Evolutionary conservation across 768 basidiomycete genomes (phyloP).

Genomic region (Mycena latifolia): DNA sequence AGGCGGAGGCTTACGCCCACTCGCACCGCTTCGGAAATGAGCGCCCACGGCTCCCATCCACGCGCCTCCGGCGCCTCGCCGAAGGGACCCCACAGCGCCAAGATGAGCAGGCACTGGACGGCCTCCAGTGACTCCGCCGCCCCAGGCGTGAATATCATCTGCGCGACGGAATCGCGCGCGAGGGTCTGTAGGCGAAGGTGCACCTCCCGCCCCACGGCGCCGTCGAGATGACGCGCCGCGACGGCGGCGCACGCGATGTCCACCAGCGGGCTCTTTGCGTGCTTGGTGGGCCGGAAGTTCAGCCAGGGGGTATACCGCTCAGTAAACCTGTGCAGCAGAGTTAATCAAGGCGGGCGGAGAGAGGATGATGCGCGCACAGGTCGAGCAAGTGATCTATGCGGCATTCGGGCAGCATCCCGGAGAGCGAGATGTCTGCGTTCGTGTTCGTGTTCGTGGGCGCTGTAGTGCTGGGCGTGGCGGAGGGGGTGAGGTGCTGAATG

Average conservation of each 20-base stretch:
- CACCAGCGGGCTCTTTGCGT: slow-evolving; percentile 27
- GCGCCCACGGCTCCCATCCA: slow-evolving; percentile 7
- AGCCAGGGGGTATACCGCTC: slow-evolving; percentile 32
- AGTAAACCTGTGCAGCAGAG: slow-evolving; percentile 13
- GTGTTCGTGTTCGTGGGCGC: slow-evolving; percentile 8
- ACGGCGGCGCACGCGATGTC: slow-evolving; percentile 30
- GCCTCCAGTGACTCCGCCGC: slow-evolving; percentile 19
- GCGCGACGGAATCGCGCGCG: slow-evolving; percentile 17
- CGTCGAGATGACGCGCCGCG: slow-evolving; percentile 27
- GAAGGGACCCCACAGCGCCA: slow-evolving; percentile 30
- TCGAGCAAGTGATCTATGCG: slow-evolving; percentile 24
- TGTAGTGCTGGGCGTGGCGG: not conserved
- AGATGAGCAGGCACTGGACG: slow-evolving; percentile 29
- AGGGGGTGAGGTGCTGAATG: slow-evolving; percentile 5
- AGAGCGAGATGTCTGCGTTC: slow-evolving; percentile 20
- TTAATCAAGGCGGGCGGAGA: not conserved
- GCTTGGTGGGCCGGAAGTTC: slow-evolving; percentile 29
- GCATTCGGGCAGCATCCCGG: slow-evolving; percentile 15
- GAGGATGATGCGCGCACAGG: slow-evolving; percentile 21
- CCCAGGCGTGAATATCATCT: slow-evolving; percentile 24
- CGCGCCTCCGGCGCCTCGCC: not conserved
- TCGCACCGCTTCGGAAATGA: slow-evolving; percentile 19
- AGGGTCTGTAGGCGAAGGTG: slow-evolving; percentile 26
- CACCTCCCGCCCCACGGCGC: not conserved
- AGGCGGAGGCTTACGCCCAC: slow-evolving; percentile 19